Percentiles rank a stretch among this genome's conserved stretches.
Conservation (phyloP, 495 filamentous ascomycete genomes). For the Aspergillus incahuasiensis region DNA sequence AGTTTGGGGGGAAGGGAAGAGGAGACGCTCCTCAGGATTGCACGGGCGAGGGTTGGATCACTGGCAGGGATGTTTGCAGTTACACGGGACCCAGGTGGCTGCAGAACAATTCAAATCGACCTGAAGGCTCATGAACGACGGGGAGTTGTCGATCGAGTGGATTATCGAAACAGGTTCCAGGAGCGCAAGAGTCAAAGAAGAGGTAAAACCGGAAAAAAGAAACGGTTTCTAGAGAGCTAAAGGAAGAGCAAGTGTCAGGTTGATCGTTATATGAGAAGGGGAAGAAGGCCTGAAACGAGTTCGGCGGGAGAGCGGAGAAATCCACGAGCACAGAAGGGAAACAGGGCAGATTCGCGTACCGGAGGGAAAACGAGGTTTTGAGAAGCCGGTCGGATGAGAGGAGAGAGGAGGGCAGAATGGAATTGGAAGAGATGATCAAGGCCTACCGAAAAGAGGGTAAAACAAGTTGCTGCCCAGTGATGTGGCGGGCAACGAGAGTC, state of each 20-base stretch:
- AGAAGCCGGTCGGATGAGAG: slow-evolving; percentile 1
- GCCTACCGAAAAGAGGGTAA: slow-evolving; percentile 12
- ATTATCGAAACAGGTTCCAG: slow-evolving; percentile 5
- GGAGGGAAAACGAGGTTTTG: background rate
- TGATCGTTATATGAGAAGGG: slow-evolving; percentile 12
- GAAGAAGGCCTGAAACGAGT: slow-evolving; percentile 10
- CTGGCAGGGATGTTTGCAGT: slow-evolving; percentile 40
- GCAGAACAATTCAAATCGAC: slow-evolving; percentile 19
- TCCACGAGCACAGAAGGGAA: background rate
- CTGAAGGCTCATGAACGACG: slow-evolving; percentile 15
- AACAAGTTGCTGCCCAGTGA: slow-evolving; percentile 13
- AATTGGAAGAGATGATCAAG: background rate
- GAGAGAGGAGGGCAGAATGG: background rate
- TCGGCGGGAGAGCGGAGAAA: background rate
- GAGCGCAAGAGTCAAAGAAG: slow-evolving; percentile 4
- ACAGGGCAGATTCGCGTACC: background rate
- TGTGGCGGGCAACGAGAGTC: slow-evolving; percentile 11
- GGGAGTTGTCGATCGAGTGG: slow-evolving; percentile 14
- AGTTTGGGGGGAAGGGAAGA: slow-evolving; percentile 8
- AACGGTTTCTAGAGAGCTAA: slow-evolving; percentile 9
- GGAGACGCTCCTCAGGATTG: slow-evolving; percentile 23
- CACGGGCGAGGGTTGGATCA: slow-evolving; percentile 30
- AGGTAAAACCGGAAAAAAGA: slow-evolving; percentile 7
- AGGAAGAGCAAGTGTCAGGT: slow-evolving; percentile 11
- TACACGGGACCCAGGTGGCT: slow-evolving; percentile 24